Conservation (phyloP, 1,284 basidiomycete genomes). For the Apiotrichum sp. region DNA sequence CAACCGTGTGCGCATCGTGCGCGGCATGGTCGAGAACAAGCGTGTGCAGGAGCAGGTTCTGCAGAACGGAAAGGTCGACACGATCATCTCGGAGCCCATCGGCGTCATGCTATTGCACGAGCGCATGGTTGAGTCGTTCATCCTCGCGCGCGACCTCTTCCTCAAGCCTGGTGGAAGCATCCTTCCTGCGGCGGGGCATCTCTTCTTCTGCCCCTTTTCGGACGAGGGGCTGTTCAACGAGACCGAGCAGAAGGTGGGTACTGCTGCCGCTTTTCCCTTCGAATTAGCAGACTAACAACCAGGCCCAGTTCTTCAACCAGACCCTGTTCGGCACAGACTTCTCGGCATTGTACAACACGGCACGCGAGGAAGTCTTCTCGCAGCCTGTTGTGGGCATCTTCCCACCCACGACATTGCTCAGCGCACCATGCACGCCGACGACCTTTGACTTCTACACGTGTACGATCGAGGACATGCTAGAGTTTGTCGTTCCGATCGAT, state of each 20-base stretch:
- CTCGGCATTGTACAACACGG: slow-evolving; percentile 34
- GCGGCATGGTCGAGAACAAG: slow-evolving; percentile 43
- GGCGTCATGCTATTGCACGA: slow-evolving; percentile 52
- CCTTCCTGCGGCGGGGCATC: slow-evolving; percentile 48
- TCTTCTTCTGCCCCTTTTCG: slow-evolving; percentile 50
- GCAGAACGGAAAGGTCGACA: slow-evolving; percentile 47
- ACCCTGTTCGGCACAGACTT: slow-evolving; percentile 47
- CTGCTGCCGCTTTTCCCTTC: no score
- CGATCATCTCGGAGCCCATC: slow-evolving; percentile 52
- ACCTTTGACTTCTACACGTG: slow-evolving; percentile 46
- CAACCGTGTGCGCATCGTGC: slow-evolving; percentile 35
- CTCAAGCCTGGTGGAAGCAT: slow-evolving; percentile 49
- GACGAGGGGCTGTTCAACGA: slow-evolving; percentile 51
- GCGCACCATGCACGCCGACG: slow-evolving; percentile 34
- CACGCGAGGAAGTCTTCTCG: slow-evolving; percentile 42
- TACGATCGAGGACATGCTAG: slow-evolving; percentile 37
- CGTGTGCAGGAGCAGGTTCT: slow-evolving; percentile 37
- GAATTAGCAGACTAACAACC: not conserved
- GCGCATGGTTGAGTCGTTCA: slow-evolving; percentile 51
- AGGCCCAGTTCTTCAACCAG: slow-evolving; percentile 47
- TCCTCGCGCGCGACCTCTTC: slow-evolving; percentile 50
- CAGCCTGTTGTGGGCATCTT: slow-evolving; percentile 49
- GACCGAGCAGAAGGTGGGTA: slow-evolving; percentile 48
- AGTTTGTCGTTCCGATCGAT: slow-evolving; percentile 41
- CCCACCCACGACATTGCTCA: slow-evolving; percentile 40